Evolutionary conservation across 345 rosid species (phyloP), one percentile per base, ranked within the genome.

Genomic region (Rhizophora apiculata): DNA sequence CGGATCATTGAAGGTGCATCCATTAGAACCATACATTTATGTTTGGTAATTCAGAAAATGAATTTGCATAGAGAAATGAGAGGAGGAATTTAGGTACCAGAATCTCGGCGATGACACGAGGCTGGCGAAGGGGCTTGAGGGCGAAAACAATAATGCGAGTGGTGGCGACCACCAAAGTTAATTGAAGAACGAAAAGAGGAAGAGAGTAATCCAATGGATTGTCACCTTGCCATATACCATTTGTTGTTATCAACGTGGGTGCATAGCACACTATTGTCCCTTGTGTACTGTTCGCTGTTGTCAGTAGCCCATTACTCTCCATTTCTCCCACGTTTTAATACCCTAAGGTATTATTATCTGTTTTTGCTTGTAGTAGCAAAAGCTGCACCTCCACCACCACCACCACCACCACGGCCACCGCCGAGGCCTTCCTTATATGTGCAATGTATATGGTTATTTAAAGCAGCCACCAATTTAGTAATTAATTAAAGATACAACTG

Each of bases 191-290:
- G 83, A 95, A 92, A 69, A 95, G 93, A 22, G 99, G 97, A 19
- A 95, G 87, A 55, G 99, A 84, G 70, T 85, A 92, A 69, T 95
- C 92, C 13, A 95, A 81, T 60, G 99, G 99, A 71, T 95, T 89
- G 58, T 95, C 99, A 3, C 99, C 99, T 71, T 95, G 97, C 97
- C 99, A 95, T 37, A 95, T 81, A 10, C 99, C 99, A 68, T 95
- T 92, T 3, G 97, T 92, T 3, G 96, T 92, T 64, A 95, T 86
- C 97, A 92, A 87, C 57, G 86, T 78, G 4, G 99, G 97, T 20
- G 96, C 91, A 6, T 89, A 90, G 70, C 98, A 94, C 60, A 94
- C 89, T 32, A 91, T 72, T n/a, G 89, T 66, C 26, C 79, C 79
- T 1, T 66, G 78, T 1, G 86, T 39, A 0, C 5, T 19, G 54